Conservation (phyloP, 169 alveolate genomes). For the Plasmodium fragile region DNA sequence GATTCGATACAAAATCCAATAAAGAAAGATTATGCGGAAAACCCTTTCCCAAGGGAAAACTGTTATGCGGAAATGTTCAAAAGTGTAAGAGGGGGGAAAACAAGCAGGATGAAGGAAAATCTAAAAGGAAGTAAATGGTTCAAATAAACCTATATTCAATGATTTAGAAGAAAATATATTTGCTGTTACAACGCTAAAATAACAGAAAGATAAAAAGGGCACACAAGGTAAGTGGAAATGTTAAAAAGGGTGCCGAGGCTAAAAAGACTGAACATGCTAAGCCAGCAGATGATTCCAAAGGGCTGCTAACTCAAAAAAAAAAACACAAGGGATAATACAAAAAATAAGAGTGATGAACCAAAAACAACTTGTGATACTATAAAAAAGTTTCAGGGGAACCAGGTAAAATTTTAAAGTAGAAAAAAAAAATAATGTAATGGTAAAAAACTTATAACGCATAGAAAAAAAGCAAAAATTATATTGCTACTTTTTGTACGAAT, state of each 20-base stretch:
- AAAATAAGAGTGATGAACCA: not conserved
- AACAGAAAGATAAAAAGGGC: not conserved
- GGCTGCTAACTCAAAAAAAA: not conserved
- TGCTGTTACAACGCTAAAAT: not conserved
- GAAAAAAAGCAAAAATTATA: not conserved
- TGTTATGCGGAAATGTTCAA: not conserved
- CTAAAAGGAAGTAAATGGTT: not conserved
- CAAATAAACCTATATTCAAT: not conserved
- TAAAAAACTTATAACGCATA: not conserved
- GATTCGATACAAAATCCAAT: not conserved
- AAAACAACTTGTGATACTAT: not conserved
- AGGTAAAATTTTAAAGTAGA: not conserved
- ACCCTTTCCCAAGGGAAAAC: not conserved
- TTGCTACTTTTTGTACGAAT: not conserved
- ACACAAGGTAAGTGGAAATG: not conserved
- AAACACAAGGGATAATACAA: not conserved
- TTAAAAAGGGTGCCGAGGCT: not conserved
- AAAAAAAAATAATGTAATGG: not conserved
- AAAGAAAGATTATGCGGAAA: not conserved
- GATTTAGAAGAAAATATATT: not conserved
- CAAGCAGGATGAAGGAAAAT: not conserved
- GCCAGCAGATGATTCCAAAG: not conserved
- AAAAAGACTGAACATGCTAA: not conserved
- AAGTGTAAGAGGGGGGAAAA: not conserved
- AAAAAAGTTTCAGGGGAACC: not conserved